Evolutionary conservation across 1,284 basidiomycete genomes (phyloP), one percentile per base, ranked within the genome.

Genomic region (Xerocomus cyaneibrunnescens): DNA sequence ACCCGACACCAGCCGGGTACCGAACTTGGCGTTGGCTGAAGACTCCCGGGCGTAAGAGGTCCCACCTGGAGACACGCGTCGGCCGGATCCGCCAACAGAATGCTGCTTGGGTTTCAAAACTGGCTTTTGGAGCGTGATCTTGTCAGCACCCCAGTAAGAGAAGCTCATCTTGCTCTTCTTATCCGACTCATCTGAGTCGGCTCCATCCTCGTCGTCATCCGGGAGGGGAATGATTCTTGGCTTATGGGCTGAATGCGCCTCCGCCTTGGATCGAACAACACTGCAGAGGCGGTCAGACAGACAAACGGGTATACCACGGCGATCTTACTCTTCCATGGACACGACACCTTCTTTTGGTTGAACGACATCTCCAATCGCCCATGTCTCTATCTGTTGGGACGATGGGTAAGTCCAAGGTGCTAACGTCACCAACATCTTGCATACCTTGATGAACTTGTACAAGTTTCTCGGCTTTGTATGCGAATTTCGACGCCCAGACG

Each of bases 101-200:
- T 65, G 58, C 38, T 67, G 68, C 55, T 75, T 75, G 45, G 77
- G 74, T 66, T 84, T 85, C 60, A 83, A 67, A 32, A 82, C 67
- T 5, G 89, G 87, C 63, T 89, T 87, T 67, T 90, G 87, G 27
- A 92, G 81, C 1, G 89, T 92, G 60, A 92, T 80, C 69, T 89
- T 89, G 74, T 92, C 89, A 19, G 89, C 89, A 23, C 89, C 89
- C 89, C 89, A 92, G 66, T 92, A 92, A 3, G 89, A 92, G 71
- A 92, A 92, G 72, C 86, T 89, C 89, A 92, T 92, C 70, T 92
- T 92, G 75, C 85, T 88, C 74, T 91, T 92, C 68, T 84, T 81
- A 66, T 92, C 89, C 8, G 88, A 91, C 60, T 92, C 89, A 58
- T 89, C 87, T 3, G 89, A 91, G 23, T 88, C 87, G 22, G 67